A percentile compares a stretch with the other conserved stretches of the same genome.
Evolutionary conservation across 2,329 filamentous ascomycete species (phyloP).

Genomic region (Teratosphaeria nubilosa): DNA sequence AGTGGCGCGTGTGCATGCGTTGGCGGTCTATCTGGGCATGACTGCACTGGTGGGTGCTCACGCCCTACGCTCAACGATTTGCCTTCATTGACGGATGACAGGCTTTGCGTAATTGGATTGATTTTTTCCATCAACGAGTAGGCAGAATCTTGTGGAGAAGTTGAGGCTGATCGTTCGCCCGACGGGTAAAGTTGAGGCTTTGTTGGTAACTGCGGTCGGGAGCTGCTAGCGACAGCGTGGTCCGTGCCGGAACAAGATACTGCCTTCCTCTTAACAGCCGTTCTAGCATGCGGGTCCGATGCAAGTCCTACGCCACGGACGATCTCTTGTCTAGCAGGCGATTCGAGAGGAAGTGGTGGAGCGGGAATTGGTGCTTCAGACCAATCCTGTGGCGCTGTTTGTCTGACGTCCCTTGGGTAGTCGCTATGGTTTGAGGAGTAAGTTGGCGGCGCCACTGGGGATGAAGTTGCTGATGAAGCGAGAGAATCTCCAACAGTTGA

Average conservation of each 20-base stretch:
- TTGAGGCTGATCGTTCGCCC: background rate
- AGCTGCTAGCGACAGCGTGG: background rate
- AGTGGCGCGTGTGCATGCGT: background rate
- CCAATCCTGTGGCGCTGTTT: background rate
- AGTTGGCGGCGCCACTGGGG: background rate
- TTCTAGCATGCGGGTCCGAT: background rate
- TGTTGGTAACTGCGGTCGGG: background rate
- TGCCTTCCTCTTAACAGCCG: background rate
- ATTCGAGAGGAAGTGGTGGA: background rate
- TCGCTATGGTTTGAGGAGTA: background rate
- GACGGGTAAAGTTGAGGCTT: background rate
- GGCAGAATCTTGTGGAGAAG: background rate
- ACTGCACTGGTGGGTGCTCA: conserved; percentile 3
- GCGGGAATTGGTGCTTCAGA: background rate
- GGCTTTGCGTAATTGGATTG: conserved; percentile 3
- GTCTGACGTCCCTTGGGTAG: background rate
- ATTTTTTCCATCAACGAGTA: conserved; percentile 4
- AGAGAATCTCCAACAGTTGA: background rate
- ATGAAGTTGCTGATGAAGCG: background rate
- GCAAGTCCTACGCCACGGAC: background rate
- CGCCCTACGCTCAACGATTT: conserved; percentile 4
- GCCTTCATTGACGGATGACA: conserved; percentile 1
- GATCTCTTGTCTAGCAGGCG: background rate
- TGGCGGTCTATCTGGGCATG: conserved; percentile 3
- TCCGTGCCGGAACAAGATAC: background rate